These are phyloP conservation scores for Capniomyces stellatus DNA, from an alignment of 371 early-diverging fungal species.

Conservation along the genomic window DNA sequence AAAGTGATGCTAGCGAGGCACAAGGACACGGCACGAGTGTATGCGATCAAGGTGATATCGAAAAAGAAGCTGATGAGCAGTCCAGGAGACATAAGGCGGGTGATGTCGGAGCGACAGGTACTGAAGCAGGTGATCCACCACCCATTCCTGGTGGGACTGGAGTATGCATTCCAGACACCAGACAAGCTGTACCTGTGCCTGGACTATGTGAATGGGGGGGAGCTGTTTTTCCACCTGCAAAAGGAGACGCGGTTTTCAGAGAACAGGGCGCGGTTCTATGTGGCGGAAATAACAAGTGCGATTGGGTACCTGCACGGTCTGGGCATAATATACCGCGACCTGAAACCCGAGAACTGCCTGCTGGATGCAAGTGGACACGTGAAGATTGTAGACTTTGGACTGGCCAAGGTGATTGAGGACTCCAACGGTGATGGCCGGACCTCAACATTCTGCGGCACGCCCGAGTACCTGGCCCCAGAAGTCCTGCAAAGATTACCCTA, in stretches of 20 bases:
- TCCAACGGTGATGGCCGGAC: constrained; percentile 61
- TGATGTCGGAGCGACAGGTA: constrained; percentile 25
- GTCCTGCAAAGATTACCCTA: constrained; percentile 92
- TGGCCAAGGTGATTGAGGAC: constrained; percentile 83
- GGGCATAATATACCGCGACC: constrained; percentile 84
- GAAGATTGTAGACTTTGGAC: constrained; percentile 97
- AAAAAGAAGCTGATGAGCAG: constrained; percentile 44
- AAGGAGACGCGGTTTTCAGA: constrained; percentile 76
- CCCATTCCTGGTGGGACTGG: constrained; percentile 88
- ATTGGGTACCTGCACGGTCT: constrained; percentile 81
- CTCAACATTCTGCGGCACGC: constrained; percentile 96
- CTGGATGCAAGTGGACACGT: constrained; percentile 85
- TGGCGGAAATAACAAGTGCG: constrained; percentile 52
- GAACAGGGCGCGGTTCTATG: constrained; percentile 68
- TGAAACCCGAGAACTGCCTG: constrained; percentile 89
- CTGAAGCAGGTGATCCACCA: constrained; percentile 34
- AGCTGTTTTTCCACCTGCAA: constrained; percentile 88
- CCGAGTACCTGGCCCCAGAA: constrained; percentile 95
- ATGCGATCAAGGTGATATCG: constrained; percentile 90
- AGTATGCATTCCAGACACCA: constrained; percentile 78
- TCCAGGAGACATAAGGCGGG: constrained; percentile 22
- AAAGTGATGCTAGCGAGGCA: constrained; percentile 91
- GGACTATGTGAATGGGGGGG: constrained; percentile 93
- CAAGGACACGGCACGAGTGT: constrained; percentile 53
- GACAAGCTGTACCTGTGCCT: constrained; percentile 79